Evolutionary conservation across 441 rosid species (phyloP), one percentile per base, ranked within the genome.

Genomic region (Flueggea neowawraea): DNA sequence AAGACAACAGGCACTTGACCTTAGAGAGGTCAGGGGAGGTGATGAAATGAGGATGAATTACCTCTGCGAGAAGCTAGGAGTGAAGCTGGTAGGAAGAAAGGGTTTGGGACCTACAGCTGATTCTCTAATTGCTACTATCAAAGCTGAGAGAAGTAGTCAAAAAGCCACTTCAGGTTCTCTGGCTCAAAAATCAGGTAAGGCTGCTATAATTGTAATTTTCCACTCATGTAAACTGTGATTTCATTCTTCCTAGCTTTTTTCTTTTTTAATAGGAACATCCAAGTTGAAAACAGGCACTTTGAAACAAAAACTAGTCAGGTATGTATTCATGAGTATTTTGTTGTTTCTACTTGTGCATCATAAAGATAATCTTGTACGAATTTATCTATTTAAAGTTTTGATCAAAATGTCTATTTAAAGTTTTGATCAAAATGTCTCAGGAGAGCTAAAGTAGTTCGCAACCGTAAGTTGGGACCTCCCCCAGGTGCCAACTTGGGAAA

Each of bases 1-100:
- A 52, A 90, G 84, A 75, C 89, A 90, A 64, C 97, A 92, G 67
- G 97, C 82, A 36, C 81, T 88, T 78, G 94, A 90, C 63, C 82
- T 92, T 69, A 84, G 98, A 71, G 98, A 92, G 78, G 88, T 92
- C 61, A 88, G 96, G 79, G 97, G 98, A 39, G 98, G 94, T 67
- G 98, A 92, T 81, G 92, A 86, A 61, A 81, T 78, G 89, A 82
- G 98, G 76, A 73, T 90, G 67, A 32, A 85, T 71, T 82, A 83
- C 64, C 92, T 90, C 16, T 79, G 84, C 36, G 98, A 90, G 66
- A 90, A 83, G 66, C 78, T 90, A 52, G 96, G 92, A 62, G 86
- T 92, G 71, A 90, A 92, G 72, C 70, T 92, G 66, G 72, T 93
- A 12, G 97, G 97, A 53, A 83, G 97, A 75, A 93, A 86, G 75